Evolutionary conservation across 768 basidiomycete genomes (phyloP).

Genomic region (Sistotremastrum niveocremeum): DNA sequence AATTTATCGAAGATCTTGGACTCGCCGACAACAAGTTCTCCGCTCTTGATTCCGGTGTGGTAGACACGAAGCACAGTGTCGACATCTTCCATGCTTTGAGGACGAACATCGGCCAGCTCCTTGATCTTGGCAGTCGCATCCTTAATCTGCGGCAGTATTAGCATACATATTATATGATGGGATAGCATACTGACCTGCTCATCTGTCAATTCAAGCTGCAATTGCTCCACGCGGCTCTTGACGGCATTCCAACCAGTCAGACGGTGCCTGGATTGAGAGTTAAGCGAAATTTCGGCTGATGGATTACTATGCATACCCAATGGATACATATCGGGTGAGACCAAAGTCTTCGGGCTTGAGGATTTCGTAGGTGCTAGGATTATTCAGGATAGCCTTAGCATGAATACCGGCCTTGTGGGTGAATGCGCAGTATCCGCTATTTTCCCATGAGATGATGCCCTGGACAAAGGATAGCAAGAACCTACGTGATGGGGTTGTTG

Average conservation of each 20-base stretch:
- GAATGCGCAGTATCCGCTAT: constrained; percentile 96
- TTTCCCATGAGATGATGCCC: background rate
- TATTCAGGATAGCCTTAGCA: constrained; percentile 99
- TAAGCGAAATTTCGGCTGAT: background rate
- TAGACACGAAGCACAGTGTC: constrained; percentile 93
- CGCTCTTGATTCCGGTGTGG: constrained; percentile 86
- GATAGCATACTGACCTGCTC: constrained; percentile 48
- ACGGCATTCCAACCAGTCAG: constrained; percentile 99
- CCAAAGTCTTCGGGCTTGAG: constrained; percentile 99
- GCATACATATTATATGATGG: too few relatives aligned
- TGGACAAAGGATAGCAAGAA: constrained; percentile 5
- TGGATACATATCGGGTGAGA: constrained; percentile 92
- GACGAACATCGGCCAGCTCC: constrained; percentile 95
- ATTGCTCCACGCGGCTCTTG: constrained; percentile 97
- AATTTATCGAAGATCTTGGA: constrained; percentile 81
- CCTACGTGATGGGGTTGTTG: constrained; percentile 86
- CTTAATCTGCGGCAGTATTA: constrained; percentile 53
- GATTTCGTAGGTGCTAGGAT: constrained; percentile 98
- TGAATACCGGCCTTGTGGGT: constrained; percentile 99
- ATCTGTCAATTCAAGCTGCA: constrained; percentile 79
- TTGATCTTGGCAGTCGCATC: constrained; percentile 99
- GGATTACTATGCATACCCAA: constrained; percentile 44
- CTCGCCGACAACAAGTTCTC: constrained; percentile 89
- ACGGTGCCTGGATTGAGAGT: constrained; percentile 48
- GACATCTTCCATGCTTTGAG: constrained; percentile 98